These are phyloP conservation scores for Trichophyton verrucosum DNA, from an alignment of 2,329 filamentous ascomycete species.

Conservation along the genomic window DNA sequence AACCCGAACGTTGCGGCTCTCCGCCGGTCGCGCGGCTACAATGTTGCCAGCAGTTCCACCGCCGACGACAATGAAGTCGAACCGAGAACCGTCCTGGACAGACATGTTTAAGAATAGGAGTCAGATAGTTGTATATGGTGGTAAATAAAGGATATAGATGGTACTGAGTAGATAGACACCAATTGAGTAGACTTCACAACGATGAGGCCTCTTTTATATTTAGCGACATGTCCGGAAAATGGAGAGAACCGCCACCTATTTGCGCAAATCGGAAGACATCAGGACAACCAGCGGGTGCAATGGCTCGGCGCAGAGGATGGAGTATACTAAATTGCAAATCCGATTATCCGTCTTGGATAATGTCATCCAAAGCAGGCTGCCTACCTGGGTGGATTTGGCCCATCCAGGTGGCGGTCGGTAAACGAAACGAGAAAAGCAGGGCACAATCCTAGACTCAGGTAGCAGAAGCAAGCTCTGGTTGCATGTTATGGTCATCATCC, in stretches of 20 bases:
- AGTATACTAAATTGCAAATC: too few relatives aligned
- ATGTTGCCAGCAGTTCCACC: conserved; percentile 29
- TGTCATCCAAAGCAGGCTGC: too few relatives aligned
- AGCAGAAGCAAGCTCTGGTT: too few relatives aligned
- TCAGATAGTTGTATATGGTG: neutral
- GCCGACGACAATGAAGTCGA: conserved; percentile 25
- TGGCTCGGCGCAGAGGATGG: too few relatives aligned
- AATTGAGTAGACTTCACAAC: neutral
- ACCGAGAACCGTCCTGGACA: conserved; percentile 6
- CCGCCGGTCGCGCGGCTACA: conserved; percentile 41
- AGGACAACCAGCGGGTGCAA: too few relatives aligned
- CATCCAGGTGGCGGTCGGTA: too few relatives aligned
- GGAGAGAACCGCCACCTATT: too few relatives aligned
- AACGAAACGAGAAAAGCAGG: neutral
- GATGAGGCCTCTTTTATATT: too few relatives aligned
- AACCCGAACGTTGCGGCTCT: conserved; percentile 36
- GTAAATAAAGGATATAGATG: neutral
- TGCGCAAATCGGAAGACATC: too few relatives aligned
- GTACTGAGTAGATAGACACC: neutral
- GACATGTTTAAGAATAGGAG: neutral
- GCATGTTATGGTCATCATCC: neutral
- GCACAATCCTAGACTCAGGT: neutral
- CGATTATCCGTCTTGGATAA: too few relatives aligned
- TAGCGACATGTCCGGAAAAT: too few relatives aligned
- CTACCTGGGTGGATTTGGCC: too few relatives aligned